Evolutionary conservation across 768 basidiomycete species (phyloP).

Genomic region (Russula brevipes): DNA sequence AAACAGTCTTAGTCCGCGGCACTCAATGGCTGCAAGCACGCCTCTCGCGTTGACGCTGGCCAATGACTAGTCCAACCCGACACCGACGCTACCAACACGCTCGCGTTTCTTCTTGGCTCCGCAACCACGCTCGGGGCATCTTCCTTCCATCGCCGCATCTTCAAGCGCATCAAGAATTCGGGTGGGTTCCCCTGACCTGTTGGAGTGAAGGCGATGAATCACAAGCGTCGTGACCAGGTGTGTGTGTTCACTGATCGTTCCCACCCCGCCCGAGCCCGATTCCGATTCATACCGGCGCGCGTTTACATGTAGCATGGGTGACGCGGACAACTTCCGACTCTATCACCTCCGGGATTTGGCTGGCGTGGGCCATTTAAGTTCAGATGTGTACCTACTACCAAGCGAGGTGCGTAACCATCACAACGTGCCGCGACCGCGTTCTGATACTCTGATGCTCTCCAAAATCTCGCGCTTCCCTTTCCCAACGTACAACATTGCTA

Average conservation of each 20-base stretch:
- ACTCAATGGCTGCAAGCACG: conserved; percentile 39
- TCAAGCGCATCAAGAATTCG: conserved; percentile 54
- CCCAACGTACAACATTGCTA: background rate
- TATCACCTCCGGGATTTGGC: conserved; percentile 76
- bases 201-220: conserved; percentile 59
- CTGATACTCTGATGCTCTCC: background rate
- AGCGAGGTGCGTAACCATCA: conserved; percentile 44
- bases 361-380: conserved; percentile 72
- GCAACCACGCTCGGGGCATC: conserved; percentile 36
- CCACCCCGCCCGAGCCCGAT: too few species aligned
- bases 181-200: conserved; percentile 61
- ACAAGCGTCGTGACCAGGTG: conserved; percentile 80
- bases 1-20: too few species aligned
- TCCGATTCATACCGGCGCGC: too few species aligned
- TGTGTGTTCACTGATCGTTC: conserved; percentile 21
- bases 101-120: conserved; percentile 33
- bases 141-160: conserved; percentile 42
- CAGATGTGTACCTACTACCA: conserved; percentile 51
- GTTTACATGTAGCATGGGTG: conserved; percentile 56
- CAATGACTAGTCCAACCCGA: background rate
- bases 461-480: background rate
- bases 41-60: background rate
- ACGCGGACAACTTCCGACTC: conserved; percentile 82
- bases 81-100: background rate
- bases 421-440: background rate